Conservation (phyloP, 192 early-diverging fungal genomes). For the Gigaspora rosea region DNA sequence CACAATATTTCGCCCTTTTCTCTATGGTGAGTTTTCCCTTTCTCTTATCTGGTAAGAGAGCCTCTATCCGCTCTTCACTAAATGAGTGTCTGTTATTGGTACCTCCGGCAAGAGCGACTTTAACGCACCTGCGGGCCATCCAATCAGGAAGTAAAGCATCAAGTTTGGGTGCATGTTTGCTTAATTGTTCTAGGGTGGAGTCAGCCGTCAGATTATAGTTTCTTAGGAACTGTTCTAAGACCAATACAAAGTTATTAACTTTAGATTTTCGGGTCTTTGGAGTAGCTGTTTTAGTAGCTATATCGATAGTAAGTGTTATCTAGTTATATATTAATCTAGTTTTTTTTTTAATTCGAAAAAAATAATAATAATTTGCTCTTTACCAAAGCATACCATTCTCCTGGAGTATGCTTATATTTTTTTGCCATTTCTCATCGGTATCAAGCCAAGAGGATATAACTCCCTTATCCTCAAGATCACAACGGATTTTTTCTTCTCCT, state of each 20-base stretch:
- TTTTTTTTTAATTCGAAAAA: background rate
- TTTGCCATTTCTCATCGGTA: too few species aligned
- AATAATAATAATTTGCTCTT: too few species aligned
- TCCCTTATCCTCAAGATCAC: too few species aligned
- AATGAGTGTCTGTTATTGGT: background rate
- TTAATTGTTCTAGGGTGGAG: too few species aligned
- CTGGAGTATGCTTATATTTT: too few species aligned
- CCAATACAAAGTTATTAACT: background rate
- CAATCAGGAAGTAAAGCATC: too few species aligned
- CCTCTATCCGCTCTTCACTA: conserved; percentile 18
- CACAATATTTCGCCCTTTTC: background rate
- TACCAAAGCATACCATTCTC: too few species aligned
- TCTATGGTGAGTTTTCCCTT: background rate
- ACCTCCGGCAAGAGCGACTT: background rate
- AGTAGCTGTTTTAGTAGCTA: background rate
- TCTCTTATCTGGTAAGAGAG: background rate
- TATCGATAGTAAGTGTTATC: background rate
- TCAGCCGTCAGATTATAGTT: too few species aligned
- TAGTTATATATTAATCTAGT: background rate
- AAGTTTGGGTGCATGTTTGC: too few species aligned
- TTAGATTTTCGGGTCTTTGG: conserved; percentile 7
- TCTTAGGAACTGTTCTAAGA: too few species aligned
- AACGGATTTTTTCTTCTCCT: too few species aligned
- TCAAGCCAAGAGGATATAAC: too few species aligned
- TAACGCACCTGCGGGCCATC: background rate